These are phyloP conservation scores for Syzygium malaccense DNA, from an alignment of 441 rosid species.

Conservation along the genomic window DNA sequence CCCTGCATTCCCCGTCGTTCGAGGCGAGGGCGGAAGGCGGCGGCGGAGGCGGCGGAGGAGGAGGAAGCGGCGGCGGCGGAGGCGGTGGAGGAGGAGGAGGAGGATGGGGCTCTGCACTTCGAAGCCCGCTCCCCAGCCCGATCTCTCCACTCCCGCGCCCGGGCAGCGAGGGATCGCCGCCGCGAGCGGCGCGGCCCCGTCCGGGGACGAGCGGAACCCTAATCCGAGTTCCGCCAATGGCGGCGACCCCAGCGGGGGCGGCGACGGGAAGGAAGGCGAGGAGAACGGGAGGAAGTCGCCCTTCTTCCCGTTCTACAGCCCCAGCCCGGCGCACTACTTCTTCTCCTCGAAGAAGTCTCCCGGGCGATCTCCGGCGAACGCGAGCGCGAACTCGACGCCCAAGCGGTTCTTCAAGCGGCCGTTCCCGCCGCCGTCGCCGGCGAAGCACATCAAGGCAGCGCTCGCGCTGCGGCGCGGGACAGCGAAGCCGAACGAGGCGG, in stretches of 20 bases:
- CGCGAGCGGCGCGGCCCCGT: background rate
- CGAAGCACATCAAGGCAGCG: conserved; percentile 74
- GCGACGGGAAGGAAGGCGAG: background rate
- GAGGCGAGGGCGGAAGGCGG: background rate
- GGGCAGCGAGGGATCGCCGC: background rate
- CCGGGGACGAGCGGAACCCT: conserved; percentile 18
- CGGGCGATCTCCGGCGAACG: conserved; percentile 71
- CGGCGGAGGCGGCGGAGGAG: background rate
- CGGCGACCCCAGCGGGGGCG: conserved; percentile 10
- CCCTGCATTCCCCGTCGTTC: background rate
- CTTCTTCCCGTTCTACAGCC: conserved; percentile 79
- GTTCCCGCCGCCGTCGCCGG: conserved; percentile 92
- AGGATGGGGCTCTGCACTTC: conserved; percentile 87
- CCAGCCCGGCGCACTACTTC: conserved; percentile 86
- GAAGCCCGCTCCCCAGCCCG: conserved; percentile 32
- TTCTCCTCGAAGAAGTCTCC: conserved; percentile 95
- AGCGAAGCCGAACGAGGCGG: conserved; percentile 66
- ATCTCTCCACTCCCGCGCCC: background rate
- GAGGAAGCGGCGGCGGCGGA: background rate
- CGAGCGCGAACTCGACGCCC: conserved; percentile 66
- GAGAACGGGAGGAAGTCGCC: conserved; percentile 71
- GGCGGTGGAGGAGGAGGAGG: conserved; percentile 11
- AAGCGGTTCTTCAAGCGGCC: conserved; percentile 67
- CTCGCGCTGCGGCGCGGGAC: conserved; percentile 83
- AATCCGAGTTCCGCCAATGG: conserved; percentile 16